These are phyloP conservation scores for Aquilaria sinensis DNA, from an alignment of 345 rosid genomes.

Conservation along the genomic window DNA sequence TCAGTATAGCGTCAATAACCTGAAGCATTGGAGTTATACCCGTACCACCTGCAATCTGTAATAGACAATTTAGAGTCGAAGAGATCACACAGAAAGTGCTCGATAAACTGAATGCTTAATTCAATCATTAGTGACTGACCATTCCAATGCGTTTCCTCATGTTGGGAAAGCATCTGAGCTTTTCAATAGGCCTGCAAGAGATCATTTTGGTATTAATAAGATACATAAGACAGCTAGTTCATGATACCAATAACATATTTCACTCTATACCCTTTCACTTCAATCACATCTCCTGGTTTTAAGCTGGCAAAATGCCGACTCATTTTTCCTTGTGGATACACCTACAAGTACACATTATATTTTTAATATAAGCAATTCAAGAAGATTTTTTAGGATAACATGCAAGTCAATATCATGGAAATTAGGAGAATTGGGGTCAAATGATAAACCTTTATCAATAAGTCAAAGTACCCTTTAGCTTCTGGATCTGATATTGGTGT, in stretches of 20 bases:
- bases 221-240: no score
- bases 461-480: constrained; percentile 81
- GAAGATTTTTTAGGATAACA: neutral
- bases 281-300: constrained; percentile 85
- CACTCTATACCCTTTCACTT: constrained; percentile 72
- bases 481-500: constrained; percentile 96
- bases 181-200: constrained; percentile 73
- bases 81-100: no score
- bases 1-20: constrained; percentile 80
- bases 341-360: constrained; percentile 35
- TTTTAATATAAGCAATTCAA: neutral
- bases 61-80: no score
- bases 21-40: constrained; percentile 99
- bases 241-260: no score
- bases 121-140: constrained; percentile 28
- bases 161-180: constrained; percentile 72
- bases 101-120: no score
- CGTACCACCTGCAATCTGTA: constrained; percentile 89
- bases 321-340: constrained; percentile 97
- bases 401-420: constrained; percentile 9
- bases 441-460: constrained; percentile 71
- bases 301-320: constrained; percentile 95
- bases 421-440: neutral
- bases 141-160: constrained; percentile 90
- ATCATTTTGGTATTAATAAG: constrained; percentile 1